These are phyloP conservation scores for Torulaspora globosa DNA, from an alignment of 1,139 yeast genomes.

Conservation along the genomic window DNA sequence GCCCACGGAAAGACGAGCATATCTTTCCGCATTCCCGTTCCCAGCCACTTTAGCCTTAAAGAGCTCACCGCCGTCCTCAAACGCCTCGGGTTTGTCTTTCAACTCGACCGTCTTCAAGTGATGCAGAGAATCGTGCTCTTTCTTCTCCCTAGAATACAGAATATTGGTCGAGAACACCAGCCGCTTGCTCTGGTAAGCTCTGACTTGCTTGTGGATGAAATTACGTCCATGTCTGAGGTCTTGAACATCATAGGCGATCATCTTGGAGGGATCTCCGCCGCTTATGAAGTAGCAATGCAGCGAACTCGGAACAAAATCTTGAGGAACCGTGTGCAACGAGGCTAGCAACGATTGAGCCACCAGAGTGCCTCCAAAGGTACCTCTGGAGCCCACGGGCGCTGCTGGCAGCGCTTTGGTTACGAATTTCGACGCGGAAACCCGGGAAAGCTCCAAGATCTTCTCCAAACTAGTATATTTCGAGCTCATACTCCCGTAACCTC, in stretches of 20 bases:
- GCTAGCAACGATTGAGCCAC: constrained; percentile 71
- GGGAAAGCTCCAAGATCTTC: constrained; percentile 19
- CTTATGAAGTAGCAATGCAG: constrained; percentile 50
- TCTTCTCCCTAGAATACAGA: constrained; percentile 37
- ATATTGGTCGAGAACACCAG: constrained; percentile 52
- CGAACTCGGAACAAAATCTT: constrained; percentile 46
- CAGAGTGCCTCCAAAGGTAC: constrained; percentile 76
- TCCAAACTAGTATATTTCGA: constrained; percentile 16
- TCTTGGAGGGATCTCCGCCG: constrained; percentile 48
- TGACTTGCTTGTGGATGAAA: constrained; percentile 56
- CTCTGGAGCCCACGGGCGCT: constrained; percentile 57
- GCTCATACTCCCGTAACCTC: constrained; percentile 3
- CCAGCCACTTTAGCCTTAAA: constrained; percentile 32
- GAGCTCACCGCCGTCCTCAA: constrained; percentile 35
- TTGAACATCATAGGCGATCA: constrained; percentile 57
- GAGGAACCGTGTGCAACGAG: constrained; percentile 48
- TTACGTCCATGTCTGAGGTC: constrained; percentile 57
- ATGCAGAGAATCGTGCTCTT: constrained; percentile 21
- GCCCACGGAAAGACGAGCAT: constrained; percentile 12
- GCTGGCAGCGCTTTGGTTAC: constrained; percentile 24
- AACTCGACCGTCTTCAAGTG: constrained; percentile 25
- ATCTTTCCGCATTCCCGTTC: constrained; percentile 27
- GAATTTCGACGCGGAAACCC: constrained; percentile 22
- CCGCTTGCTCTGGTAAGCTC: constrained; percentile 51
- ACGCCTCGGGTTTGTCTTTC: constrained; percentile 16